A percentile compares a stretch with the other conserved stretches of the same genome.
These are phyloP conservation scores for Polygonum aviculare DNA, from an alignment of 148 eudicot species.

Conservation along the genomic window DNA sequence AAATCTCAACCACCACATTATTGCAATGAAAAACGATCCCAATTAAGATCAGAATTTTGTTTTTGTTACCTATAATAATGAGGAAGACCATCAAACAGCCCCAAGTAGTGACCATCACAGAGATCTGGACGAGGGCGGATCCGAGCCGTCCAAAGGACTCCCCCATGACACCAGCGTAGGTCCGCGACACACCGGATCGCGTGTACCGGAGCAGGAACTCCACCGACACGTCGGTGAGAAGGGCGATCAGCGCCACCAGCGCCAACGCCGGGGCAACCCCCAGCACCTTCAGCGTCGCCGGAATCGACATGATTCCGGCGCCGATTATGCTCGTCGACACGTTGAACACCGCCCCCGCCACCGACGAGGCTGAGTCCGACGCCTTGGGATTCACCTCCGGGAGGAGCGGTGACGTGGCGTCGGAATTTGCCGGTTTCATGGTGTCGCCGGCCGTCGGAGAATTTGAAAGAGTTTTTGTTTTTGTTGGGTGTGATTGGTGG, in stretches of 20 bases:
- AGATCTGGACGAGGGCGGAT: conserved; percentile 53
- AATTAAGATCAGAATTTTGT: no score
- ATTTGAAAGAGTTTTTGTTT: neutral
- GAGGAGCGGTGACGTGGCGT: conserved; percentile 25
- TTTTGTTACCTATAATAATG: conserved; percentile 62
- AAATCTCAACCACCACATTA: no score
- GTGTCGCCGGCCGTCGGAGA: neutral
- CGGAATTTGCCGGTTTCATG: neutral
- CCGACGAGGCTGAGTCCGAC: conserved; percentile 18
- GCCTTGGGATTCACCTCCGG: conserved; percentile 12
- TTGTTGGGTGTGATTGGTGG: neutral
- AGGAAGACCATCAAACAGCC: conserved; percentile 68
- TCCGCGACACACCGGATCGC: conserved; percentile 36
- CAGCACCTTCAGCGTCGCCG: conserved; percentile 76
- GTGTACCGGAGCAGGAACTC: conserved; percentile 64
- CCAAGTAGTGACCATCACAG: conserved; percentile 59
- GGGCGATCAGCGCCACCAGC: conserved; percentile 40
- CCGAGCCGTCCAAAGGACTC: conserved; percentile 78
- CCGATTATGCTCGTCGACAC: conserved; percentile 83
- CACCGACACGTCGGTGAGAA: conserved; percentile 58
- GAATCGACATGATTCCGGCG: conserved; percentile 94
- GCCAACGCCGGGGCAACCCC: conserved; percentile 63
- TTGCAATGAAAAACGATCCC: no score
- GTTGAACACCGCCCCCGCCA: conserved; percentile 67
- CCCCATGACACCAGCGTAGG: conserved; percentile 72